Evolutionary conservation across 73 alveolate genomes (phyloP).

Genomic region (Paramecium sexaurelia): DNA sequence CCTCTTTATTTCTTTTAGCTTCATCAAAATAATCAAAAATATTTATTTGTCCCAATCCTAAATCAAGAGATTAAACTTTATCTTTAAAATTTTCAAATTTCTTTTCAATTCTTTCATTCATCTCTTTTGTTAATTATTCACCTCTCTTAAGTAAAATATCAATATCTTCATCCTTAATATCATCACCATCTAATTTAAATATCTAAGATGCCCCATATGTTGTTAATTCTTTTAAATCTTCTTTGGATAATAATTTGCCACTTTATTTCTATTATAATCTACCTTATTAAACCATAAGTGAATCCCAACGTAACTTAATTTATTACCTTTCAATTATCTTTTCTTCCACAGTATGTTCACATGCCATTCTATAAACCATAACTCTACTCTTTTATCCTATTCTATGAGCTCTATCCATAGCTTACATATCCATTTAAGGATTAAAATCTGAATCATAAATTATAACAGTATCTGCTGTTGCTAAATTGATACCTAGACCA

Average conservation of each 20-base stretch:
- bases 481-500: slow-evolving; percentile 96
- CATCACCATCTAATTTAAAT: slow-evolving; percentile 77
- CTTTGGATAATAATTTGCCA: slow-evolving; percentile 84
- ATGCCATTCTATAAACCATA: slow-evolving; percentile 89
- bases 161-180: slow-evolving; percentile 93
- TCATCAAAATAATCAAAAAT: slow-evolving; percentile 95
- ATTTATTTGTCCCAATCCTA: slow-evolving; percentile 73
- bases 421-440: slow-evolving; percentile 99
- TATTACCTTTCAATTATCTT: slow-evolving; percentile 97
- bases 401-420: slow-evolving; percentile 99
- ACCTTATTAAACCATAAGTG: slow-evolving; percentile 95
- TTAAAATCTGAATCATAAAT: slow-evolving; percentile 99
- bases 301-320: slow-evolving; percentile 94
- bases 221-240: slow-evolving; percentile 95
- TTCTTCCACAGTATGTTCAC: slow-evolving; percentile 97
- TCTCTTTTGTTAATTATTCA: slow-evolving; percentile 82
- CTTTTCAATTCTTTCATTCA: slow-evolving; percentile 66
- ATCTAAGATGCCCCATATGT: slow-evolving; percentile 98
- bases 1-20: slow-evolving; percentile 83
- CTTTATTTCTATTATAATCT: slow-evolving; percentile 82
- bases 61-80: slow-evolving; percentile 66
- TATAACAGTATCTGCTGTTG: slow-evolving; percentile 98
- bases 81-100: slow-evolving; percentile 79
- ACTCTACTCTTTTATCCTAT: slow-evolving; percentile 98
- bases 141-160: slow-evolving; percentile 90